These are phyloP conservation scores for Hibiscus mutabilis DNA, from an alignment of 345 rosid genomes.

Conservation along the genomic window DNA sequence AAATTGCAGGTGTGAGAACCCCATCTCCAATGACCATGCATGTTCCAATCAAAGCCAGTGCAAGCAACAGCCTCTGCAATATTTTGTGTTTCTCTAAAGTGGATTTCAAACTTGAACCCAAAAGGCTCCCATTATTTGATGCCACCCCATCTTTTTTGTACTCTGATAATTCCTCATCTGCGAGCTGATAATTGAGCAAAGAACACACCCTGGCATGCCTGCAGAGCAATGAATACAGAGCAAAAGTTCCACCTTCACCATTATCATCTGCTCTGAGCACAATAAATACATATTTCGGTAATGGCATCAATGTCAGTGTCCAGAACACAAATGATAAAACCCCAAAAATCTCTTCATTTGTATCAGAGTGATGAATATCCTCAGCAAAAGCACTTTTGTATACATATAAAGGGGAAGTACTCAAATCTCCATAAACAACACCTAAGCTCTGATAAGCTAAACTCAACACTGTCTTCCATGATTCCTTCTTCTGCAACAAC, in stretches of 20 bases:
- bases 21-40: constrained; percentile 97
- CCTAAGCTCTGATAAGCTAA: constrained; percentile 86
- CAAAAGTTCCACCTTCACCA: constrained; percentile 91
- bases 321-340: constrained; percentile 76
- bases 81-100: constrained; percentile 60
- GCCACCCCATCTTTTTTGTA: constrained; percentile 39
- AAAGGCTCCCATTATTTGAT: constrained; percentile 18
- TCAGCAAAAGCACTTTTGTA: constrained; percentile 84
- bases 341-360: constrained; percentile 86
- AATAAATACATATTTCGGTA: constrained; percentile 66
- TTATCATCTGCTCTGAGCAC: constrained; percentile 86
- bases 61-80: constrained; percentile 59
- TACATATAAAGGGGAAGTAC: constrained; percentile 79
- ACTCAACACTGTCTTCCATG: constrained; percentile 69
- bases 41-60: constrained; percentile 75
- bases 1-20: constrained; percentile 82
- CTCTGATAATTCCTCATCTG: constrained; percentile 70
- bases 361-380: constrained; percentile 71
- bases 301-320: constrained; percentile 71
- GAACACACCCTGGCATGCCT: constrained; percentile 71
- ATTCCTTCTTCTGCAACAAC: constrained; percentile 37
- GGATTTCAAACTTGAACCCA: constrained; percentile 50
- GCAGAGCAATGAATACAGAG: constrained; percentile 69
- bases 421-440: constrained; percentile 84
- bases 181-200: constrained; percentile 73